phyloP scores from a whole-genome alignment of 768 basidiomycete genomes.

The Suillus subalutaceus region DNA sequence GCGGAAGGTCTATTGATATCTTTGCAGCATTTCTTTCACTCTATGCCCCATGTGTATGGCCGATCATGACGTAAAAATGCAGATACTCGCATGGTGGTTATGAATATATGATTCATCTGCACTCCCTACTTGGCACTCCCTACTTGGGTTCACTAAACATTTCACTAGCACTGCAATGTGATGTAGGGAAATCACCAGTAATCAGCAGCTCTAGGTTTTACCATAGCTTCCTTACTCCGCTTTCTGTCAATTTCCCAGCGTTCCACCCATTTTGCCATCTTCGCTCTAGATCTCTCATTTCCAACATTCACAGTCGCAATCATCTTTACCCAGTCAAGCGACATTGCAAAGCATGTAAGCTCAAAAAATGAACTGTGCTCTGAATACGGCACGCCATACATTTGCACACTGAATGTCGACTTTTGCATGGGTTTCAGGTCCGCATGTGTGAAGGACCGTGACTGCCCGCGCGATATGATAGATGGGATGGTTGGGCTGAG shows the following conservation, averaged over 20 bases:
- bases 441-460: conserved; percentile 66
- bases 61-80: conserved; percentile 24
- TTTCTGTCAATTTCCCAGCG: conserved; percentile 87
- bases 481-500: conserved; percentile 63
- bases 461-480: conserved; percentile 69
- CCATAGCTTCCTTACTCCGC: conserved; percentile 41
- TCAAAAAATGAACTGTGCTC: conserved; percentile 98
- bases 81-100: conserved; percentile 19
- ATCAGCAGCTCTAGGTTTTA: conserved; percentile 43
- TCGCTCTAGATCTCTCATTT: conserved; percentile 68
- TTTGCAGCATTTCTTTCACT: conserved; percentile 13
- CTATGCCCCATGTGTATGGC: conserved; percentile 22
- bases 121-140: neutral
- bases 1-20: conserved; percentile 10
- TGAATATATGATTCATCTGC: conserved; percentile 16
- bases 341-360: conserved; percentile 92
- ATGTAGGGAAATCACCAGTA: conserved; percentile 43
- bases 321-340: conserved; percentile 82
- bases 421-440: conserved; percentile 72
- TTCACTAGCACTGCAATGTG: neutral
- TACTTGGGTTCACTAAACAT: neutral
- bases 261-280: conserved; percentile 89
- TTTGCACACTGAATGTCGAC: conserved; percentile 66
- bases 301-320: conserved; percentile 95
- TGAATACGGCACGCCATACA: conserved; percentile 89